Conservation (phyloP, 75 land plant genomes). For the Azolla pinnata region DNA sequence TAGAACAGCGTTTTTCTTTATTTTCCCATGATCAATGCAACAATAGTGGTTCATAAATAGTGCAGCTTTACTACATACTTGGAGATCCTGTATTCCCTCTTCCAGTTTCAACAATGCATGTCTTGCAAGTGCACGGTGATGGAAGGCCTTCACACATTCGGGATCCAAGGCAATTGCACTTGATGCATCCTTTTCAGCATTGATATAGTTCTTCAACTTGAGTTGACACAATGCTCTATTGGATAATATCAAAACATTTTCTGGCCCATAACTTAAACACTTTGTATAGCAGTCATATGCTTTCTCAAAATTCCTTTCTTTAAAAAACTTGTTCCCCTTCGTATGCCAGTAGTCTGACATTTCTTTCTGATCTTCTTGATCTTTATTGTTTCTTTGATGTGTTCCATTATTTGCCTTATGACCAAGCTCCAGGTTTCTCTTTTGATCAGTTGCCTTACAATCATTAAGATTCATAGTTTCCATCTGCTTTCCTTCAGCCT, state of each 20-base stretch:
- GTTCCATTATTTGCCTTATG: slow-evolving; percentile 10
- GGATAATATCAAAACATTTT: background rate
- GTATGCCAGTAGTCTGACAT: slow-evolving; percentile 13
- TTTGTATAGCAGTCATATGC: slow-evolving; percentile 16
- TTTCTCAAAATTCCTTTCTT: slow-evolving; percentile 8
- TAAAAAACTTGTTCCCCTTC: slow-evolving; percentile 14
- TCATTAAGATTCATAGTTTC: too few species aligned
- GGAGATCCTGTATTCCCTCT: slow-evolving; percentile 12
- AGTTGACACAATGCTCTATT: slow-evolving; percentile 18
- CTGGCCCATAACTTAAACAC: slow-evolving; percentile 8
- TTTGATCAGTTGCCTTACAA: too few species aligned
- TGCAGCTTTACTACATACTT: slow-evolving; percentile 1
- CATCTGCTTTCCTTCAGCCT: too few species aligned
- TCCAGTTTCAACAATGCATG: slow-evolving; percentile 7
- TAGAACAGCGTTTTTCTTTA: too few species aligned
- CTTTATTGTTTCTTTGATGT: background rate
- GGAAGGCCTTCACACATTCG: slow-evolving; percentile 10
- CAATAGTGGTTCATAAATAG: slow-evolving; percentile 1
- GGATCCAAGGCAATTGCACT: slow-evolving; percentile 11
- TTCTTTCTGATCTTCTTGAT: background rate
- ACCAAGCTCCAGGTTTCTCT: too few species aligned
- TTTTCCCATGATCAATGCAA: too few species aligned
- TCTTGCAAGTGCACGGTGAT: slow-evolving; percentile 12
- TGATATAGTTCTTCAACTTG: slow-evolving; percentile 9
- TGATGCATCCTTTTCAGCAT: slow-evolving; percentile 19